phyloP scores from a whole-genome alignment of 352 stramenopile genomes.

The Peronospora belbahrii region DNA sequence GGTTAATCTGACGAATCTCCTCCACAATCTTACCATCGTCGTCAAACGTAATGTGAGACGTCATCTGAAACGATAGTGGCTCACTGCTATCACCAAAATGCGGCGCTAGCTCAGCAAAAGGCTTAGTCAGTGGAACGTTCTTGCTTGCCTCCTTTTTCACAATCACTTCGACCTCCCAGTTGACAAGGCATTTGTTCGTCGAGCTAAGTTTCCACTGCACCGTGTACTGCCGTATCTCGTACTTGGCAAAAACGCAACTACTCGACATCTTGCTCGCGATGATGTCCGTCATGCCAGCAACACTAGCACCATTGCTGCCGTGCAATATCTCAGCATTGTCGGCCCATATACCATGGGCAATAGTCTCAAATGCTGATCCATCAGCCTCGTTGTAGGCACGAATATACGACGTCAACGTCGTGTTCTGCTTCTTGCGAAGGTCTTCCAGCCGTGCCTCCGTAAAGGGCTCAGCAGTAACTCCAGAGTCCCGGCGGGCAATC shows the following conservation, averaged over 20 bases:
- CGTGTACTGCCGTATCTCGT: constrained; percentile 78
- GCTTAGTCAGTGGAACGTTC: constrained; percentile 50
- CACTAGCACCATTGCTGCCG: constrained; percentile 34
- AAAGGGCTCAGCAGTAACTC: constrained; percentile 36
- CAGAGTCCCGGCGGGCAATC: constrained; percentile 45
- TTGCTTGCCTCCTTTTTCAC: constrained; percentile 44
- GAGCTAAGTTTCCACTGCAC: constrained; percentile 68
- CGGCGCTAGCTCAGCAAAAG: constrained; percentile 50
- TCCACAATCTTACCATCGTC: constrained; percentile 70
- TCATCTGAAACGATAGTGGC: constrained; percentile 60
- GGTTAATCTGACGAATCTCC: constrained; percentile 70
- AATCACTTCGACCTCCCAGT: constrained; percentile 60
- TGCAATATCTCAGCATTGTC: constrained; percentile 66
- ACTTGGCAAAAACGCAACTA: constrained; percentile 57
- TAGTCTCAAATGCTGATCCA: constrained; percentile 42
- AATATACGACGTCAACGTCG: constrained; percentile 58
- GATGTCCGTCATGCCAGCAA: constrained; percentile 51
- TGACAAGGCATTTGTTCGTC: constrained; percentile 66
- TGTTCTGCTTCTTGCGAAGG: constrained; percentile 77
- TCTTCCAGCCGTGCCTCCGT: constrained; percentile 61
- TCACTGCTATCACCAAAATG: constrained; percentile 40
- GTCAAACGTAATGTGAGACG: constrained; percentile 73
- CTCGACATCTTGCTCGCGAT: constrained; percentile 54
- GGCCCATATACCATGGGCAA: constrained; percentile 46
- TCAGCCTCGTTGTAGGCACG: constrained; percentile 65